These are phyloP conservation scores for Penicillium malachiteum DNA, from an alignment of 495 filamentous ascomycete species.

Conservation along the genomic window DNA sequence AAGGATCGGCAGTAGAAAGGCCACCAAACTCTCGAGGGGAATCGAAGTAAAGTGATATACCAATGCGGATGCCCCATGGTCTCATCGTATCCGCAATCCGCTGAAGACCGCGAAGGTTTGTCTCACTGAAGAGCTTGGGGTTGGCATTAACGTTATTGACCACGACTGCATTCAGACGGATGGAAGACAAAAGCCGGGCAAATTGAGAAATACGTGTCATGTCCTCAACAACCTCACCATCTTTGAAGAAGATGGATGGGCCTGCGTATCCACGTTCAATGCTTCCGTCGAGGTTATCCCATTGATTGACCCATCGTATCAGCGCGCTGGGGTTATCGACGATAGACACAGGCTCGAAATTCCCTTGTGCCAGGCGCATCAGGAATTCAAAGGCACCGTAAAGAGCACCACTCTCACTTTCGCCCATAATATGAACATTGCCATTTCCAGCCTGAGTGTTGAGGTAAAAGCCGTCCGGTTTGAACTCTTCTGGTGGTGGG, in stretches of 20 bases:
- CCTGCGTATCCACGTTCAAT: conserved; percentile 72
- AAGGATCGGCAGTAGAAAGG: conserved; percentile 62
- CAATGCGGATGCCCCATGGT: conserved; percentile 66
- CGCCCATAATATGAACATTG: conserved; percentile 58
- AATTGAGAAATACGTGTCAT: conserved; percentile 60
- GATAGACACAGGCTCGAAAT: conserved; percentile 53
- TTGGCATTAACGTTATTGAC: conserved; percentile 78
- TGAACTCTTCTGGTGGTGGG: conserved; percentile 42
- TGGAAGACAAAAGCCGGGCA: conserved; percentile 66
- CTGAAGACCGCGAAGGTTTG: conserved; percentile 60
- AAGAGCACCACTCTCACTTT: conserved; percentile 66
- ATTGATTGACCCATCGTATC: conserved; percentile 71
- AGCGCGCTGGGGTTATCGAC: conserved; percentile 58
- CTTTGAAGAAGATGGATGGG: conserved; percentile 64
- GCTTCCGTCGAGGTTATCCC: conserved; percentile 71
- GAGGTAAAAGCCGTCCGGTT: conserved; percentile 65
- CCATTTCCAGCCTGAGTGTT: conserved; percentile 36
- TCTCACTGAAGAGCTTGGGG: conserved; percentile 48
- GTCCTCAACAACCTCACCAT: conserved; percentile 54
- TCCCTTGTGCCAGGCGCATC: conserved; percentile 60
- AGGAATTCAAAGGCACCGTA: conserved; percentile 72
- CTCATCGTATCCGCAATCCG: conserved; percentile 63
- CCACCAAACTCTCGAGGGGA: conserved; percentile 58
- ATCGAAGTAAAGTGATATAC: conserved; percentile 66
- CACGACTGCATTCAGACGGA: conserved; percentile 63